Percentiles rank a stretch among this genome's conserved stretches.
Evolutionary conservation across 257 asterid genomes (phyloP).

Genomic region (Solanum etuberosum): DNA sequence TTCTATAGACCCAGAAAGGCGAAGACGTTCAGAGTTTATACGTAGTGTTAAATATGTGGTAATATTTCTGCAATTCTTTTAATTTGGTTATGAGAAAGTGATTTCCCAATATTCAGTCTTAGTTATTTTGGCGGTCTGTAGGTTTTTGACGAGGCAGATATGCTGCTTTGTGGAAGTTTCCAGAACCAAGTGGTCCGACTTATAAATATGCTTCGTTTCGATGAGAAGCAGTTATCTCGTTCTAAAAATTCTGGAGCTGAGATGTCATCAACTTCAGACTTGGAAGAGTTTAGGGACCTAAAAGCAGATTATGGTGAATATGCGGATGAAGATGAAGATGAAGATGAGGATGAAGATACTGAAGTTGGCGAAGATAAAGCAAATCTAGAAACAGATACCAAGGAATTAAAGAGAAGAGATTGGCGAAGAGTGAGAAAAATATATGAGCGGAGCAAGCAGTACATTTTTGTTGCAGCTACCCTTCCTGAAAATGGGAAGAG

Average conservation of each 20-base stretch:
- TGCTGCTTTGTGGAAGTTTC: conserved; percentile 88
- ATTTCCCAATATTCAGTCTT: background rate
- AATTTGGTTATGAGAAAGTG: background rate
- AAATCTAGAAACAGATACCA: conserved; percentile 22
- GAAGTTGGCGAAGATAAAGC: conserved; percentile 22
- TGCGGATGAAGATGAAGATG: conserved; percentile 30
- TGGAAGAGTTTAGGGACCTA: conserved; percentile 22
- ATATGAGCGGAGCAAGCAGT: conserved; percentile 85
- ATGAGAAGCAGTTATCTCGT: conserved; percentile 76
- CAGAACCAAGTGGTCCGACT: conserved; percentile 92
- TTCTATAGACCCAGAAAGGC: conserved; percentile 55
- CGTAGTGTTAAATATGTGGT: conserved; percentile 82
- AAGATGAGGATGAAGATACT: conserved; percentile 32
- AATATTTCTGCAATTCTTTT: background rate
- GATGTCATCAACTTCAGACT: conserved; percentile 14
- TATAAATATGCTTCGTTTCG: conserved; percentile 83
- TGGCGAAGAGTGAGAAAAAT: conserved; percentile 84
- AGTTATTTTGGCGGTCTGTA: conserved; percentile 6
- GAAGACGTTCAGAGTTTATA: conserved; percentile 40
- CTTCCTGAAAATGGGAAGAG: conserved; percentile 89
- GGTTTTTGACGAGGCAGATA: conserved; percentile 98
- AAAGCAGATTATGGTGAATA: conserved; percentile 18
- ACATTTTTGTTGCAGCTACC: conserved; percentile 93
- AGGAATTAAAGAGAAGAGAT: conserved; percentile 35
- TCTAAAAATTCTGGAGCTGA: conserved; percentile 18